A percentile compares a stretch with the other conserved stretches of the same genome.
phyloP scores from a whole-genome alignment of 805 yeast genomes.

The Peterozyma toletana region DNA sequence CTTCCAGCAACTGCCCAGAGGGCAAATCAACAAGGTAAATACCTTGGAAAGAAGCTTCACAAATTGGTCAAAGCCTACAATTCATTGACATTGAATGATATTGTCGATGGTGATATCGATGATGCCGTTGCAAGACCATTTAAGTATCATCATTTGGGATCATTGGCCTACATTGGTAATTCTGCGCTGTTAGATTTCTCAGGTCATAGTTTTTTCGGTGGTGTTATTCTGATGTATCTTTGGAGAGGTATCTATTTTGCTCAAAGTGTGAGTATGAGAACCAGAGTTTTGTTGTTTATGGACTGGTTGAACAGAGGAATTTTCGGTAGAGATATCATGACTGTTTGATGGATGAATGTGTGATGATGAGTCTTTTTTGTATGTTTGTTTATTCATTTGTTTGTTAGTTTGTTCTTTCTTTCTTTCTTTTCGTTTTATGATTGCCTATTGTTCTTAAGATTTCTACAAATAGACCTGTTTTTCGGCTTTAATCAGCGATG shows the following conservation, averaged over 20 bases:
- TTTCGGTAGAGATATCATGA: constrained; percentile 43
- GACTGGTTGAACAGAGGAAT: constrained; percentile 64
- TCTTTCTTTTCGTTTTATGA: too few species aligned
- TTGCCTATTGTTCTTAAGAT: too few species aligned
- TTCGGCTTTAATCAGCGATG: too few species aligned
- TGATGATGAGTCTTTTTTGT: too few species aligned
- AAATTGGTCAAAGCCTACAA: constrained; percentile 39
- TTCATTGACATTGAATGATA: constrained; percentile 34
- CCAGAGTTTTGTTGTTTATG: constrained; percentile 55
- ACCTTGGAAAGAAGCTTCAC: constrained; percentile 53
- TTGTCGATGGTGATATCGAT: constrained; percentile 48
- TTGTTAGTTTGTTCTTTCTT: too few species aligned
- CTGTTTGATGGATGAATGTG: not conserved
- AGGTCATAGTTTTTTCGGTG: constrained; percentile 57
- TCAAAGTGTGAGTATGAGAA: constrained; percentile 57
- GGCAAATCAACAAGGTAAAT: constrained; percentile 65
- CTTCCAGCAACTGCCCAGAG: constrained; percentile 73
- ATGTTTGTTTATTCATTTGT: too few species aligned
- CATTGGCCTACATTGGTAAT: constrained; percentile 62
- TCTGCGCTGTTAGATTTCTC: constrained; percentile 63
- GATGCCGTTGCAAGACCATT: constrained; percentile 50
- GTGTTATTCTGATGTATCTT: constrained; percentile 60
- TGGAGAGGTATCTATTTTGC: constrained; percentile 71
- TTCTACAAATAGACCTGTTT: too few species aligned
- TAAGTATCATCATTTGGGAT: constrained; percentile 57